Evolutionary conservation across 345 rosid species (phyloP).

Genomic region (Mercurialis annua): DNA sequence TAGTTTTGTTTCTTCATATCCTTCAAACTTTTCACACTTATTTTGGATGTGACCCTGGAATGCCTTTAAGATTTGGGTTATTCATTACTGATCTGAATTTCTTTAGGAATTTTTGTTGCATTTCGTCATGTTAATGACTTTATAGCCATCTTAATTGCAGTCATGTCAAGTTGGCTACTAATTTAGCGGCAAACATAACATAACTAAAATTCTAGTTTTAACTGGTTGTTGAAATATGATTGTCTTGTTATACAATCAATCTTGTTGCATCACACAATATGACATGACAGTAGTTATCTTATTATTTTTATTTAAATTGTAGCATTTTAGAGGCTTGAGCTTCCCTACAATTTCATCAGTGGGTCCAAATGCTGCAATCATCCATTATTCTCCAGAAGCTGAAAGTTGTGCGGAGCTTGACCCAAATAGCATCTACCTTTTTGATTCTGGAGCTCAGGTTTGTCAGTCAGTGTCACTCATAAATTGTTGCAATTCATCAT

Average conservation of each 20-base stretch:
- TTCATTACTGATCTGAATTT: neutral
- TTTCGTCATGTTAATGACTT: neutral
- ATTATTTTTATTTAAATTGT: slow-evolving; percentile 28
- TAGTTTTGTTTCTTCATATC: neutral
- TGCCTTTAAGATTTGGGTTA: neutral
- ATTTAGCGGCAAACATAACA: neutral
- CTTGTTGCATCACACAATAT: neutral
- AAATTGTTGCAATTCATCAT: no score
- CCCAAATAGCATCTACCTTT: slow-evolving; percentile 70
- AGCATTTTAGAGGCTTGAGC: slow-evolving; percentile 95
- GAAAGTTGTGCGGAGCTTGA: slow-evolving; percentile 85
- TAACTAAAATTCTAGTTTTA: neutral
- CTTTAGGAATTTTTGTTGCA: neutral
- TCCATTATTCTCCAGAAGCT: slow-evolving; percentile 73
- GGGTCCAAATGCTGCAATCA: slow-evolving; percentile 92
- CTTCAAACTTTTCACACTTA: neutral
- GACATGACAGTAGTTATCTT: neutral
- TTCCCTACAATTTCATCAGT: slow-evolving; percentile 95
- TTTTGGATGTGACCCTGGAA: neutral
- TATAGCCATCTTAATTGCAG: neutral
- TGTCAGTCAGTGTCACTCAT: slow-evolving; percentile 14
- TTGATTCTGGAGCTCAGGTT: slow-evolving; percentile 99
- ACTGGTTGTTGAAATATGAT: slow-evolving; percentile 1
- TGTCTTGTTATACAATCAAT: neutral
- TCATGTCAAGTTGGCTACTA: neutral